Conservation (phyloP, 148 eudicot genomes). For the Silene conica region DNA sequence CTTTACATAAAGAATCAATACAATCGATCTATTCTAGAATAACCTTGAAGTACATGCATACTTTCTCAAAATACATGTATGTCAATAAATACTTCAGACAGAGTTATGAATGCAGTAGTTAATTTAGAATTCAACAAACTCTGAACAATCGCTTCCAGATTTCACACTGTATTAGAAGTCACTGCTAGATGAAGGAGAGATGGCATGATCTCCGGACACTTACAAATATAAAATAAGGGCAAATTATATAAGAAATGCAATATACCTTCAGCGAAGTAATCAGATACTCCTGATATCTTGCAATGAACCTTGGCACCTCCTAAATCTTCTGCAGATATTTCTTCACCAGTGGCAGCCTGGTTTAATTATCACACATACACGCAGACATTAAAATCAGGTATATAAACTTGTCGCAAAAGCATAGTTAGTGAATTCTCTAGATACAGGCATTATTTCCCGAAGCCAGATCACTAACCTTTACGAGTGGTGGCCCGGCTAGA, state of each 20-base stretch:
- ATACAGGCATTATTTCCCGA: conserved; percentile 7
- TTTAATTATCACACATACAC: conserved; percentile 5
- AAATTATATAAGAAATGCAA: not conserved
- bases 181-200: not conserved
- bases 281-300: conserved; percentile 94
- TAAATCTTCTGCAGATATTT: conserved; percentile 94
- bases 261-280: conserved; percentile 89
- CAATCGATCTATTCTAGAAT: not conserved
- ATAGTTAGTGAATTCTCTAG: not conserved
- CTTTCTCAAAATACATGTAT: not conserved
- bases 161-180: conserved; percentile 8
- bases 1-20: not conserved
- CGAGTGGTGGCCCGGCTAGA: conserved; percentile 98
- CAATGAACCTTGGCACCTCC: conserved; percentile 98
- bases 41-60: not conserved
- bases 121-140: not conserved
- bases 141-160: not conserved
- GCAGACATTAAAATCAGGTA: not conserved
- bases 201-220: not conserved
- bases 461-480: conserved; percentile 59
- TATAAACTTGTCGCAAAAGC: not conserved
- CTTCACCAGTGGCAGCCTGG: conserved; percentile 99
- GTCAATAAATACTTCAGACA: not conserved
- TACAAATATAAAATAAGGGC: not conserved
- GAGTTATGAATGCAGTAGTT: not conserved